phyloP scores from a whole-genome alignment of 108 stramenopile species.

The Nannochloropsis salina region DNA sequence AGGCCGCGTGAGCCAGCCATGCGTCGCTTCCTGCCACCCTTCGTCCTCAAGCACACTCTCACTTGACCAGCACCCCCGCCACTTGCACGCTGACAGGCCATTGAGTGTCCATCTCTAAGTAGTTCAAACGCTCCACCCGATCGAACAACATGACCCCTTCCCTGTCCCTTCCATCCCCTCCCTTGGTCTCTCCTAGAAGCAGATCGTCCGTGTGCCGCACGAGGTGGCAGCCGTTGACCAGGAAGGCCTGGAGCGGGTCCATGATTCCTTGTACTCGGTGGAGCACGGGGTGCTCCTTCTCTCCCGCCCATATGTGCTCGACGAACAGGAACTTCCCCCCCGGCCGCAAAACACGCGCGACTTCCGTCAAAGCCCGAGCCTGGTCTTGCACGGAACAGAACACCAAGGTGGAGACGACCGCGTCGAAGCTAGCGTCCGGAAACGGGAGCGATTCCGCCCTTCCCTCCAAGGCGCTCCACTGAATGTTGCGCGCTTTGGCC shows the following conservation, averaged over 20 bases:
- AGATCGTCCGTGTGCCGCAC: slow-evolving; percentile 31
- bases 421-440: slow-evolving; percentile 30
- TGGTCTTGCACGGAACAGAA: slow-evolving; percentile 40
- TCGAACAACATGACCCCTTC: slow-evolving; percentile 23
- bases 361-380: slow-evolving; percentile 25
- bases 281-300: background rate
- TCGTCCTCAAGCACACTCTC: background rate
- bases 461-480: slow-evolving; percentile 27
- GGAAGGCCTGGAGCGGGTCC: slow-evolving; percentile 29
- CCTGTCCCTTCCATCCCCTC: background rate
- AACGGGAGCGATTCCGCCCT: slow-evolving; percentile 32
- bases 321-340: slow-evolving; percentile 43
- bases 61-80: slow-evolving; percentile 42
- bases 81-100: slow-evolving; percentile 41
- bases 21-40: no score
- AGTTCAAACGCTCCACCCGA: slow-evolving; percentile 31
- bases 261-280: background rate
- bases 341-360: slow-evolving; percentile 35
- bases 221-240: slow-evolving; percentile 43
- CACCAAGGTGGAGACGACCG: slow-evolving; percentile 37
- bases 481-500: slow-evolving; percentile 12
- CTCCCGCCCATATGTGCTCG: slow-evolving; percentile 28
- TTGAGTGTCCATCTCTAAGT: slow-evolving; percentile 23
- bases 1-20: no score
- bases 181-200: slow-evolving; percentile 14